Base-by-base conservation (phyloP, 1,284 basidiomycete genomes). In the Pholiota adiposa region DNA sequence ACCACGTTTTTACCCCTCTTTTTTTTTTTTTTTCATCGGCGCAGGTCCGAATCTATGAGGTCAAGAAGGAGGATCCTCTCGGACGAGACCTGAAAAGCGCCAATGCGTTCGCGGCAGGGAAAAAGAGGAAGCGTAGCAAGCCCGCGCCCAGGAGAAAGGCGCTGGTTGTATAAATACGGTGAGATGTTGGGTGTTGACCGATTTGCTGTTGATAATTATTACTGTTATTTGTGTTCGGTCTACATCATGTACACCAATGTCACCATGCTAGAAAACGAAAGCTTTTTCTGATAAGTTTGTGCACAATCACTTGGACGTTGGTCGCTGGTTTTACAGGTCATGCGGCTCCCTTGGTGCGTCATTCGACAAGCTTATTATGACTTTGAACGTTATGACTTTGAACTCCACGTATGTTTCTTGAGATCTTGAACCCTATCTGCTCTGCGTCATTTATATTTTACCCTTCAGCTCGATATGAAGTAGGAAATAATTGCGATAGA, bases 31-130 rank as follows among this genome's bases (percentile, higher is more conserved):
- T 29, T 36, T 40, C 54, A 59, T 41, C 59, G 56, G 18, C 21
- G 16, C 67, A 91, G 87, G 89, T 94, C 61, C 90, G 97, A 50
- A 98, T 99, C 72, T 99, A 96, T 73, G 81, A 94, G 72, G 97
- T 99, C 56, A 97, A 96, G 80, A 95, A 94, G 71, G 95, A 97
- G 56, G 97, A 99, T 76, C 75, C 86, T 18, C 83, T 99, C 2
- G 96, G 96, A 21, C 85, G 97, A 64, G 92, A 95, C 66, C 86
- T 90, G 60, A 93, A 94, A 80, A 87, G 79, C 52, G 96, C 93
- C 2, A 93, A 92, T 59, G 89, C 90, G 19, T 99, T 98, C 70
- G 80, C 82, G 23, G 80, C 83, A 29, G 97, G 97, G 18, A 96
- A 95, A 84, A 92, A 94, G 79, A 83, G 90, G 72, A 95, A 93